phyloP scores from a whole-genome alignment of 2,329 filamentous ascomycete genomes.

The Phialophora verrucosa region DNA sequence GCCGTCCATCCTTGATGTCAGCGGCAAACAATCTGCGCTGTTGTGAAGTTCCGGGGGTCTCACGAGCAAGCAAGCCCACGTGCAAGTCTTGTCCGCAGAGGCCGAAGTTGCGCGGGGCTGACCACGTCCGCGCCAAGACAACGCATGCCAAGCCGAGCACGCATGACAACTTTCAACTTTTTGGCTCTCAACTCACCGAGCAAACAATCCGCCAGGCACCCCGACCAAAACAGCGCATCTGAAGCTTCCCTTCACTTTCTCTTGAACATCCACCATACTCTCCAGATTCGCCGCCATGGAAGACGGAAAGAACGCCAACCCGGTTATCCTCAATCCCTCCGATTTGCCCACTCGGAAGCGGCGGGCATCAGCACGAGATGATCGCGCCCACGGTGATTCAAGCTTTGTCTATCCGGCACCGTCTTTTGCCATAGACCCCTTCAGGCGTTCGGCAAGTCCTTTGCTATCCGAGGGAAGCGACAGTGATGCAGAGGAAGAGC shows the following conservation, averaged over 20 bases:
- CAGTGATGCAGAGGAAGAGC: conserved; percentile 70
- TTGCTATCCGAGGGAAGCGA: conserved; percentile 50
- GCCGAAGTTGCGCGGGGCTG: neutral
- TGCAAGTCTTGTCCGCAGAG: no score
- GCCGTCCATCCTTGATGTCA: neutral
- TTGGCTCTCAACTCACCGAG: neutral
- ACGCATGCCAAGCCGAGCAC: neutral
- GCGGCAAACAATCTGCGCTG: no score
- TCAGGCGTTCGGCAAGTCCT: conserved; percentile 45
- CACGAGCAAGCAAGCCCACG: no score
- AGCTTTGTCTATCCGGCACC: conserved; percentile 62
- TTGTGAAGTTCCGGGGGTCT: no score
- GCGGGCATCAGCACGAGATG: conserved; percentile 51
- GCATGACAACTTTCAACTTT: neutral
- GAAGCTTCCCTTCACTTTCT: neutral
- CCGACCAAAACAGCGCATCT: neutral
- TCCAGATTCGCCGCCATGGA: conserved; percentile 30
- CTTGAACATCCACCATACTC: neutral
- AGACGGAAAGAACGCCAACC: conserved; percentile 74
- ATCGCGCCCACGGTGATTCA: conserved; percentile 43
- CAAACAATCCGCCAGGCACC: neutral
- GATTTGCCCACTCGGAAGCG: conserved; percentile 82
- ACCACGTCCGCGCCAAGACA: neutral
- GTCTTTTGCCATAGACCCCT: conserved; percentile 57
- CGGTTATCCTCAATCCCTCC: conserved; percentile 84